phyloP scores from a whole-genome alignment of 345 rosid genomes.

The Physaria fendleri region DNA sequence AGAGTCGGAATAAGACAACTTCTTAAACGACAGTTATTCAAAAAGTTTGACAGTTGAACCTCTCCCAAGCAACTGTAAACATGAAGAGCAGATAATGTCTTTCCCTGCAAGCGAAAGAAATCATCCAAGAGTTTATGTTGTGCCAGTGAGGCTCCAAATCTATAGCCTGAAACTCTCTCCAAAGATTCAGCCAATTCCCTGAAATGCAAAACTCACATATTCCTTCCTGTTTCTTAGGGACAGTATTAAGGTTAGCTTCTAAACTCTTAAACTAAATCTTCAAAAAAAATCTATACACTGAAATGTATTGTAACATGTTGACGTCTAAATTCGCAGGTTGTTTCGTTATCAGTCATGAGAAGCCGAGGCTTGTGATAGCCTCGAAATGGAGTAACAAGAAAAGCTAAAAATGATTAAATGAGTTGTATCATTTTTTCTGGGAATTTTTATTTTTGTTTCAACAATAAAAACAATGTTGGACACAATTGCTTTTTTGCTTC shows the following conservation, averaged over 20 bases:
- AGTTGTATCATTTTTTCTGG: constrained; percentile 15
- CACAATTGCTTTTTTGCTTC: constrained; percentile 7
- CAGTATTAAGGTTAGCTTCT: constrained; percentile 24
- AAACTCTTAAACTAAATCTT: constrained; percentile 2
- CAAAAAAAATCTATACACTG: background rate
- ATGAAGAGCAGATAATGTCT: too few relatives aligned
- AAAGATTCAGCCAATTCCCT: background rate
- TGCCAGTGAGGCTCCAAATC: constrained; percentile 66
- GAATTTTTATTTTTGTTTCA: constrained; percentile 13
- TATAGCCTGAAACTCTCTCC: constrained; percentile 19
- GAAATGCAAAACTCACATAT: constrained; percentile 8
- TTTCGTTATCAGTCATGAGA: constrained; percentile 11
- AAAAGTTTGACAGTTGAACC: too few relatives aligned
- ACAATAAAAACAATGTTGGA: constrained; percentile 31
- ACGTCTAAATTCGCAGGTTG: constrained; percentile 10
- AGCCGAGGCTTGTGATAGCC: constrained; percentile 24
- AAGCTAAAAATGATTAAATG: constrained; percentile 15
- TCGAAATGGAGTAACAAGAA: constrained; percentile 5
- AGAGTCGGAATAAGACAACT: too few relatives aligned
- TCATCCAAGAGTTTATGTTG: too few relatives aligned
- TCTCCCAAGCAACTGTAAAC: too few relatives aligned
- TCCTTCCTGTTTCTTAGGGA: constrained; percentile 18
- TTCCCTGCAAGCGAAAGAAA: too few relatives aligned
- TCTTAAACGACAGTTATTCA: too few relatives aligned
- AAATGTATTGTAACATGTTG: background rate